Conservation (phyloP, 208 protist species). For the Angomonas desouzai region DNA sequence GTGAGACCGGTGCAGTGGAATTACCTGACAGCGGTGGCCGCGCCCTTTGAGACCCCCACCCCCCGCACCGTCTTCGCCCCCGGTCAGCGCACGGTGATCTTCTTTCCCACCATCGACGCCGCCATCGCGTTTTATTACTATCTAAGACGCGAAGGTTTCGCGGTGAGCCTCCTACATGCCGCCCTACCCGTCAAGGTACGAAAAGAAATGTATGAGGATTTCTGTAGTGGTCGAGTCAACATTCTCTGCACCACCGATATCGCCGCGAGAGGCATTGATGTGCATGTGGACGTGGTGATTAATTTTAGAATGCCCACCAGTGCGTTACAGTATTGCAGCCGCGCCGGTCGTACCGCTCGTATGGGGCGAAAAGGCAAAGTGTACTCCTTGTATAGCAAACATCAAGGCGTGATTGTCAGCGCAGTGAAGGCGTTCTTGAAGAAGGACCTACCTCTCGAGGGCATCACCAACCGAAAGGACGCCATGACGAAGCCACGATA, state of each 20-base stretch:
- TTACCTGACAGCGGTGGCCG: constrained; percentile 65
- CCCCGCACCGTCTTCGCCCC: constrained; percentile 57
- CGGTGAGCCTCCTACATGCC: constrained; percentile 67
- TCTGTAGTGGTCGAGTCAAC: constrained; percentile 70
- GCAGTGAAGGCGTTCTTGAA: constrained; percentile 62
- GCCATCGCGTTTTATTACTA: constrained; percentile 75
- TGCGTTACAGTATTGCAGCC: constrained; percentile 65
- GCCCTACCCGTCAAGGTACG: constrained; percentile 60
- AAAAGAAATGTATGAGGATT: constrained; percentile 57
- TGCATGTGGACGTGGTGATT: constrained; percentile 84
- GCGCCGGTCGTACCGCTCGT: constrained; percentile 67
- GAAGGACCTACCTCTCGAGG: constrained; percentile 46
- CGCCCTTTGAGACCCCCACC: constrained; percentile 66
- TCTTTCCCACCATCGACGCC: constrained; percentile 68
- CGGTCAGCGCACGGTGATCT: constrained; percentile 59
- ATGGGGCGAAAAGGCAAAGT: constrained; percentile 72
- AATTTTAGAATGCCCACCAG: constrained; percentile 86
- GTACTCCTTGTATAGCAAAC: constrained; percentile 70
- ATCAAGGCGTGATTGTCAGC: constrained; percentile 66
- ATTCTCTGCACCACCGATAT: constrained; percentile 91
- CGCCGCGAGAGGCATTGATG: constrained; percentile 75
- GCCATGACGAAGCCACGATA: constrained; percentile 73
- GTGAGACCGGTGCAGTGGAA: constrained; percentile 68
- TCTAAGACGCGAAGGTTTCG: constrained; percentile 50
- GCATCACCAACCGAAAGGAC: constrained; percentile 56